A percentile compares a stretch with the other conserved stretches of the same genome.
Conservation (phyloP, 495 filamentous ascomycete species). For the Lichenothelia convexa region DNA sequence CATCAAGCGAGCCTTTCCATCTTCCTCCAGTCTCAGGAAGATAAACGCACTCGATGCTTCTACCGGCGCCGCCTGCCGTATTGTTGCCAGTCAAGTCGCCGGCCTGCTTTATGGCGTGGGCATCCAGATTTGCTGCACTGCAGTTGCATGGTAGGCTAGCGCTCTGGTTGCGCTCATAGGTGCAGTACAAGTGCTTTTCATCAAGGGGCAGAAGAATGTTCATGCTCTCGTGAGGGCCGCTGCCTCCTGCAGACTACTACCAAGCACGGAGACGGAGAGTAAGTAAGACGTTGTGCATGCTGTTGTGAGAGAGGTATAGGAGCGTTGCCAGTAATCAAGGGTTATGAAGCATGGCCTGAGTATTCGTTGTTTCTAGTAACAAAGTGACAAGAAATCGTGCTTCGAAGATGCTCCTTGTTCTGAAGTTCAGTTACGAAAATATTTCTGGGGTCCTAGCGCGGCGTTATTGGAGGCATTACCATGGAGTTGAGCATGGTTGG, state of each 20-base stretch:
- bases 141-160: slow-evolving; percentile 64
- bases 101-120: slow-evolving; percentile 58
- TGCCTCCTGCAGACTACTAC: slow-evolving; percentile 5
- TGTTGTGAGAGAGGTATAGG: too few species aligned
- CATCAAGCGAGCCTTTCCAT: slow-evolving; percentile 66
- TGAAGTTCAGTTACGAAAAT: too few species aligned
- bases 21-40: slow-evolving; percentile 45
- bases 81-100: slow-evolving; percentile 56
- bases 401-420: too few species aligned
- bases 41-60: slow-evolving; percentile 71
- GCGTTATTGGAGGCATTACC: too few species aligned
- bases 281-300: too few species aligned
- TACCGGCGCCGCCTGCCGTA: slow-evolving; percentile 58
- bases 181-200: slow-evolving; percentile 47
- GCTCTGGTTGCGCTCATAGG: slow-evolving; percentile 49
- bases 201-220: slow-evolving; percentile 29
- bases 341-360: too few species aligned
- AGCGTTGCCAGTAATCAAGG: too few species aligned
- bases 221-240: slow-evolving; percentile 3
- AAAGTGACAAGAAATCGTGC: too few species aligned
- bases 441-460: too few species aligned
- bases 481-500: too few species aligned
- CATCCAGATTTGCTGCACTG: slow-evolving; percentile 46
- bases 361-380: too few species aligned
- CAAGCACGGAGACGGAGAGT: too few species aligned